These are phyloP conservation scores for Ceratobasidium papillatum DNA, from an alignment of 1,284 basidiomycete species.

Conservation along the genomic window DNA sequence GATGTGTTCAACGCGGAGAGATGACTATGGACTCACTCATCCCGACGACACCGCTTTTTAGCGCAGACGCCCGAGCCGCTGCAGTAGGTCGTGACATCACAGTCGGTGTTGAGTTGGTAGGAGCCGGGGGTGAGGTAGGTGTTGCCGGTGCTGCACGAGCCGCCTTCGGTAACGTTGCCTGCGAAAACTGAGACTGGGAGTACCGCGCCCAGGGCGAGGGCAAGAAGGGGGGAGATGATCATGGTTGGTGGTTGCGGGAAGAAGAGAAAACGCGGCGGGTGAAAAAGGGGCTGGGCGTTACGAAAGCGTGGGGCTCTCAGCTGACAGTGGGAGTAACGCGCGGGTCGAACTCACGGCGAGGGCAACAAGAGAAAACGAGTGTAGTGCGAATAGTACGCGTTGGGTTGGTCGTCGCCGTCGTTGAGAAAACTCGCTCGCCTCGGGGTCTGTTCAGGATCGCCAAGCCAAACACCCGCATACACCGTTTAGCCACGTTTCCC, in stretches of 20 bases:
- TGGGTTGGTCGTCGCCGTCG: conserved; percentile 27
- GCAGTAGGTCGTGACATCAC: conserved; percentile 76
- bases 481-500: background rate
- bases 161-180: conserved; percentile 57
- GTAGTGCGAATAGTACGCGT: conserved; percentile 28
- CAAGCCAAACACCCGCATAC: background rate
- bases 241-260: background rate
- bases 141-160: conserved; percentile 62
- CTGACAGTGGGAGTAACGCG: background rate
- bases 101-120: conserved; percentile 79
- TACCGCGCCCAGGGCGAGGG: conserved; percentile 54
- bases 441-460: conserved; percentile 5
- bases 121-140: conserved; percentile 77
- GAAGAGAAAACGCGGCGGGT: background rate
- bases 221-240: conserved; percentile 50
- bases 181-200: conserved; percentile 55
- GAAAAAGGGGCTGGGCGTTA: conserved; percentile 29
- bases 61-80: conserved; percentile 65
- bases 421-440: conserved; percentile 6
- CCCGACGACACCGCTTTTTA: conserved; percentile 73
- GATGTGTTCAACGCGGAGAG: background rate
- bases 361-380: conserved; percentile 33
- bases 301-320: background rate
- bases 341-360: background rate
- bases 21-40: conserved; percentile 60